A percentile compares a stretch with the other conserved stretches of the same genome.
Evolutionary conservation across 163 green algal species (phyloP).

Genomic region (Trebouxiophyceae sp.): DNA sequence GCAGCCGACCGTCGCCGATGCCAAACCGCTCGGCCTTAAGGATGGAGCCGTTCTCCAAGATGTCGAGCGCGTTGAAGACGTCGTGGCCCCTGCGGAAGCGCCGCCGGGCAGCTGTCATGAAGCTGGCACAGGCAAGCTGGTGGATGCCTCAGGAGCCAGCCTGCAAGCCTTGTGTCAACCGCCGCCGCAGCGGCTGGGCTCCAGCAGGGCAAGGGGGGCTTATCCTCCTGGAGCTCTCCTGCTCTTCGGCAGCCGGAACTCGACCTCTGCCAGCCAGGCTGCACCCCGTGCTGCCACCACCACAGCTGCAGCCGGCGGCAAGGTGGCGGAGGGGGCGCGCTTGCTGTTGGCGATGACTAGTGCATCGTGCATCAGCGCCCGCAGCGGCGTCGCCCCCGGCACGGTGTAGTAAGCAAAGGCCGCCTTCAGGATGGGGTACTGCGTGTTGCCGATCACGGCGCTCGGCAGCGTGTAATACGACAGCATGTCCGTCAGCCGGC

Average conservation of each 20-base stretch:
- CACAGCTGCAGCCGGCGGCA: neutral
- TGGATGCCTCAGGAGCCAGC: no score
- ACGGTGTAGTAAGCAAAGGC: slow-evolving; percentile 97
- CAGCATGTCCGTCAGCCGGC: slow-evolving; percentile 76
- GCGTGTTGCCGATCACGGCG: slow-evolving; percentile 78
- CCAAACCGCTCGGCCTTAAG: slow-evolving; percentile 95
- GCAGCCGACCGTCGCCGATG: slow-evolving; percentile 89
- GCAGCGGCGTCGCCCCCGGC: slow-evolving; percentile 43
- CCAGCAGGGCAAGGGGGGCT: no score
- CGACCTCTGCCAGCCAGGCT: no score
- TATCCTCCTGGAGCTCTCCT: no score
- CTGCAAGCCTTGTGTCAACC: no score
- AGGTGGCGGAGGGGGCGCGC: slow-evolving; percentile 11
- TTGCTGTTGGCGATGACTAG: slow-evolving; percentile 71
- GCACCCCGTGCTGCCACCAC: no score
- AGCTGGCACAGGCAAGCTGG: no score
- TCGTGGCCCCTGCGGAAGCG: slow-evolving; percentile 69
- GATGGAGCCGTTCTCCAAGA: slow-evolving; percentile 72
- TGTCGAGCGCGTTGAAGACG: slow-evolving; percentile 98
- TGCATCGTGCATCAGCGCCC: slow-evolving; percentile 81
- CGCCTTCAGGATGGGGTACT: slow-evolving; percentile 70
- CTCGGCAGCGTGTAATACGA: slow-evolving; percentile 96
- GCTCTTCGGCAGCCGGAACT: no score
- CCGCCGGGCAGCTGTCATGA: neutral
- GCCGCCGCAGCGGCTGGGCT: no score